Conservation (phyloP, 1,139 yeast species). For the Yamadazyma friedrichii region DNA sequence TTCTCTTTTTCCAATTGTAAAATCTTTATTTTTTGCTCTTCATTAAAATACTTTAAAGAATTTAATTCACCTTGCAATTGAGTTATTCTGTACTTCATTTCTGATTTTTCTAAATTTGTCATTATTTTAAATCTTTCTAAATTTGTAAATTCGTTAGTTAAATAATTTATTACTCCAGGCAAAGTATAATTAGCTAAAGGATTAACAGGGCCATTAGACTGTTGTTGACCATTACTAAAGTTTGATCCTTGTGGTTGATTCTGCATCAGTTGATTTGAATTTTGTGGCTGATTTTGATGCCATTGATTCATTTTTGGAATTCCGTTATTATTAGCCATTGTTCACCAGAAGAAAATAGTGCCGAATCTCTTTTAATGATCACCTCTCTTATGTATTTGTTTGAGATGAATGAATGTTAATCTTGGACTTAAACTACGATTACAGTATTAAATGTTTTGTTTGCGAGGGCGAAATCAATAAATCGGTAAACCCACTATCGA, state of each 20-base stretch:
- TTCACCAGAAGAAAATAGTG: neutral
- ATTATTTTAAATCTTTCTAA: slow-evolving; percentile 57
- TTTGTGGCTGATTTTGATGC: slow-evolving; percentile 12
- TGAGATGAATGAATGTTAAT: no score
- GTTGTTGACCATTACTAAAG: slow-evolving; percentile 10
- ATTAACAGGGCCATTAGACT: slow-evolving; percentile 10
- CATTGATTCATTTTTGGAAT: slow-evolving; percentile 13
- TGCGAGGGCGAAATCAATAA: neutral
- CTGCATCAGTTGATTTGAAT: slow-evolving; percentile 11
- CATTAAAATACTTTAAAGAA: slow-evolving; percentile 36
- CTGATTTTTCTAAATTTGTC: slow-evolving; percentile 55
- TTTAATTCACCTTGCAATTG: slow-evolving; percentile 57
- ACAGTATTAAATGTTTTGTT: neutral
- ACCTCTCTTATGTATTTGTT: no score
- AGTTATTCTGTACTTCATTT: slow-evolving; percentile 53
- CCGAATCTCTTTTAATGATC: no score
- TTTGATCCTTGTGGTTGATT: neutral
- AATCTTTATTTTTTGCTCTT: slow-evolving; percentile 34
- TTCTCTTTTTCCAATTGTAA: slow-evolving; percentile 24
- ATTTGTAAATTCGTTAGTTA: slow-evolving; percentile 59
- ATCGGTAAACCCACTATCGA: neutral
- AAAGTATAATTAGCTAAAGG: slow-evolving; percentile 46
- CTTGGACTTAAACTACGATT: neutral
- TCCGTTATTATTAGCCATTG: slow-evolving; percentile 1
- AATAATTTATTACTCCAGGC: slow-evolving; percentile 64